Conservation (phyloP, 257 asterid species). For the Datura wrightii region DNA sequence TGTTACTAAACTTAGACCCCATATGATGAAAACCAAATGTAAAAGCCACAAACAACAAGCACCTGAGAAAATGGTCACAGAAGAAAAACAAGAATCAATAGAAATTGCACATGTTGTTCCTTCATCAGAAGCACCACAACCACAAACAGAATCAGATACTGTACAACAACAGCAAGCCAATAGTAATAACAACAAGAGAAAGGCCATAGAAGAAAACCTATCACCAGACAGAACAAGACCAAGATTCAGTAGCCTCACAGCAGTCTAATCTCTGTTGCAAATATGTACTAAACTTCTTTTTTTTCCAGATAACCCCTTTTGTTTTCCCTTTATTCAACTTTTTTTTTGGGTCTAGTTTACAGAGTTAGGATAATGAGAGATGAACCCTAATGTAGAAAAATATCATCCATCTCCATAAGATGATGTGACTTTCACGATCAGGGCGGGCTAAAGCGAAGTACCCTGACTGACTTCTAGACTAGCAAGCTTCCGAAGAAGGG, state of each 20-base stretch:
- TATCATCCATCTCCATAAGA: neutral
- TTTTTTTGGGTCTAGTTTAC: slow-evolving; percentile 17
- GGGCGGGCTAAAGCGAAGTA: neutral
- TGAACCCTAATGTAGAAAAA: slow-evolving; percentile 16
- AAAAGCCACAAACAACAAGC: slow-evolving; percentile 21
- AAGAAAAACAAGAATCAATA: slow-evolving; percentile 9
- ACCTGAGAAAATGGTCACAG: neutral
- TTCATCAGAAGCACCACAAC: neutral
- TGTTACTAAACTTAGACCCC: slow-evolving; percentile 45
- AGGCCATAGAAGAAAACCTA: slow-evolving; percentile 43
- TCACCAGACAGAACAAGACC: slow-evolving; percentile 54
- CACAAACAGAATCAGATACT: neutral
- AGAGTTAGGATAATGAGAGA: slow-evolving; percentile 34
- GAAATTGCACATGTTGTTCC: slow-evolving; percentile 24
- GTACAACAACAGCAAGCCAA: neutral
- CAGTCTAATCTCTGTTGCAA: slow-evolving; percentile 35
- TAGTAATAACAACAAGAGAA: slow-evolving; percentile 39
- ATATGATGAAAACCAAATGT: slow-evolving; percentile 38
- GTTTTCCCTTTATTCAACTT: neutral
- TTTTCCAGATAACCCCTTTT: neutral
- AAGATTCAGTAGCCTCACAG: slow-evolving; percentile 39
- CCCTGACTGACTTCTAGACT: neutral
- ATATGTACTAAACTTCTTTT: neutral
- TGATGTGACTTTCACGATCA: neutral
- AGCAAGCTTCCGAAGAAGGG: neutral